phyloP scores from a whole-genome alignment of 176 grass and related monocot genomes.

The Pontederia crassipes region DNA sequence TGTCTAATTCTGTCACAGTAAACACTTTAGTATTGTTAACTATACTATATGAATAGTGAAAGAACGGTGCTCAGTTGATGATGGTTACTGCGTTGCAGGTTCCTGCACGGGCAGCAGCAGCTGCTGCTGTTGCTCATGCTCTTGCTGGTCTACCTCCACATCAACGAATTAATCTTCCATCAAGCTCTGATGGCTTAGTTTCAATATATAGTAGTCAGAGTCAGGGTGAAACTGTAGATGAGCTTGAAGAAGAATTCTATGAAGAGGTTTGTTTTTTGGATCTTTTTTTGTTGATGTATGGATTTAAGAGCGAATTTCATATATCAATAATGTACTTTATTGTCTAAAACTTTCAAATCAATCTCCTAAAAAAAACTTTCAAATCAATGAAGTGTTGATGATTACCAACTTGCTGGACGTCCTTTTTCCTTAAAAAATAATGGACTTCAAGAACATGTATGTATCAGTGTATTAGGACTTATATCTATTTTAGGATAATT shows the following conservation, averaged over 20 bases:
- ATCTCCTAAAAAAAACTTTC: too few relatives aligned
- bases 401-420: too few relatives aligned
- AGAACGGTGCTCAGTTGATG: slow-evolving; percentile 11
- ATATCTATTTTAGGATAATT: too few relatives aligned
- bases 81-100: slow-evolving; percentile 37
- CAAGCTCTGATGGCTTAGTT: slow-evolving; percentile 62
- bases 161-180: slow-evolving; percentile 59
- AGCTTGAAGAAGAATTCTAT: slow-evolving; percentile 91
- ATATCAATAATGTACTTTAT: background rate
- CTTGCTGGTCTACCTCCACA: slow-evolving; percentile 70
- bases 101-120: slow-evolving; percentile 86
- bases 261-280: slow-evolving; percentile 52
- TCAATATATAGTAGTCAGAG: slow-evolving; percentile 69
- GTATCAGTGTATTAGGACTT: too few relatives aligned
- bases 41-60: background rate
- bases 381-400: too few relatives aligned
- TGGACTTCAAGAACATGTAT: too few relatives aligned
- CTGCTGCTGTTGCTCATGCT: slow-evolving; percentile 64
- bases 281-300: background rate
- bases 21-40: too few relatives aligned
- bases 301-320: background rate
- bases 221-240: slow-evolving; percentile 45
- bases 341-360: too few relatives aligned
- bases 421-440: too few relatives aligned
- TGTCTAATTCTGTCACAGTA: too few relatives aligned